A percentile compares a stretch with the other conserved stretches of the same genome.
Conservation (phyloP, 2,329 filamentous ascomycete genomes). For the Botrytis byssoidea region DNA sequence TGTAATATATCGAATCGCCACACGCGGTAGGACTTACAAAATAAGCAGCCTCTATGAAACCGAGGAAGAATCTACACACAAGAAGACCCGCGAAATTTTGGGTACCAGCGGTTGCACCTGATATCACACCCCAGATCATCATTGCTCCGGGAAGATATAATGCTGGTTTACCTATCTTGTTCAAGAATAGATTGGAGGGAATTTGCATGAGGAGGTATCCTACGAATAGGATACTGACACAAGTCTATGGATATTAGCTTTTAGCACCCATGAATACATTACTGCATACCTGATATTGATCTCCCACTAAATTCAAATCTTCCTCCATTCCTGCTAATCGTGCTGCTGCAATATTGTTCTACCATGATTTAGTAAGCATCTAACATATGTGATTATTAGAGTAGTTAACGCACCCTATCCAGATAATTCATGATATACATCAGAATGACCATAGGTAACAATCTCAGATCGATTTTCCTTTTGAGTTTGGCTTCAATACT, state of each 20-base stretch:
- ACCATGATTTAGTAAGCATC: not conserved
- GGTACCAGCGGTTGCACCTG: constrained; percentile 48
- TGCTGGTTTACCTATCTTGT: constrained; percentile 49
- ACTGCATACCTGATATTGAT: constrained; percentile 43
- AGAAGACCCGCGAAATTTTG: constrained; percentile 48
- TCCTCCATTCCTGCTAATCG: constrained; percentile 50
- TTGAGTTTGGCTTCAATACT: constrained; percentile 56
- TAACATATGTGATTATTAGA: too few relatives aligned
- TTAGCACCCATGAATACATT: not conserved
- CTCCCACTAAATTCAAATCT: constrained; percentile 44
- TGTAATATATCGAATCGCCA: not conserved
- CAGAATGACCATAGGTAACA: constrained; percentile 65
- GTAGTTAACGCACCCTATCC: constrained; percentile 40
- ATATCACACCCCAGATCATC: constrained; percentile 51
- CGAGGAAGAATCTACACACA: constrained; percentile 50
- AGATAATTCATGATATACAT: constrained; percentile 73
- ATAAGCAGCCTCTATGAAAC: constrained; percentile 55
- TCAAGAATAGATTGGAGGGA: constrained; percentile 49
- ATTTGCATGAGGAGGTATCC: constrained; percentile 46
- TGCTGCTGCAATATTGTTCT: constrained; percentile 57
- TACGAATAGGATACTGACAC: constrained; percentile 44
- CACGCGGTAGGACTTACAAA: constrained; percentile 42
- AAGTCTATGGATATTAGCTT: constrained; percentile 37
- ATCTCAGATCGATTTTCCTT: constrained; percentile 62
- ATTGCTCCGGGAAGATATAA: constrained; percentile 51